Evolutionary conservation across 2,329 filamentous ascomycete genomes (phyloP).

Genomic region (Aspergillus sp.): DNA sequence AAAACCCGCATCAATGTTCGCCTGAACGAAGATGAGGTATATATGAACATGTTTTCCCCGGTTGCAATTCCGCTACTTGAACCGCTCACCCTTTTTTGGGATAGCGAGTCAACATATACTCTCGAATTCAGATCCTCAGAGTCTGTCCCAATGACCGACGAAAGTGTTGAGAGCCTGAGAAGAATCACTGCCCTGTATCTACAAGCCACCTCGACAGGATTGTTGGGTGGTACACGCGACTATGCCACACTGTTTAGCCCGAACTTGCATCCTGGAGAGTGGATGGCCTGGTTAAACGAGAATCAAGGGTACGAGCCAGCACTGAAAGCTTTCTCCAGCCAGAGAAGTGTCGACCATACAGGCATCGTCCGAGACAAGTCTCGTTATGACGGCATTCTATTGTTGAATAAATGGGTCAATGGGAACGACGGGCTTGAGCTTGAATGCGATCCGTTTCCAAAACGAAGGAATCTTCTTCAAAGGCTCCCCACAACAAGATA

Average conservation of each 20-base stretch:
- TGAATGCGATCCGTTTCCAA: conserved; percentile 28
- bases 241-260: conserved; percentile 31
- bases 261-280: conserved; percentile 12
- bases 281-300: conserved; percentile 22
- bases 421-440: conserved; percentile 16
- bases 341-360: not conserved
- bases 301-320: conserved; percentile 24
- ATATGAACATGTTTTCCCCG: conserved; percentile 24
- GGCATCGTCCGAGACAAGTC: conserved; percentile 31
- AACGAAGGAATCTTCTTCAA: conserved; percentile 29
- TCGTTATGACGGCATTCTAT: conserved; percentile 23
- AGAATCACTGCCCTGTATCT: conserved; percentile 32
- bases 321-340: conserved; percentile 20
- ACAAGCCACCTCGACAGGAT: conserved; percentile 20
- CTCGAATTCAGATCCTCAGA: conserved; percentile 20
- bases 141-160: conserved; percentile 8
- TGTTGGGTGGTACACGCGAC: conserved; percentile 15
- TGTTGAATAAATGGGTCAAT: conserved; percentile 27
- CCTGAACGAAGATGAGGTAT: conserved; percentile 17
- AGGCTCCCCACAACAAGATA: conserved; percentile 3
- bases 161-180: conserved; percentile 30
- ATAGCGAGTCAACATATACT: conserved; percentile 21
- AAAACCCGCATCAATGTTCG: conserved; percentile 23
- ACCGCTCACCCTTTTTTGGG: conserved; percentile 30
- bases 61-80: conserved; percentile 16